Base-by-base conservation (phyloP, 2,329 filamentous ascomycete species). In the Pseudocercospora ulei region DNA sequence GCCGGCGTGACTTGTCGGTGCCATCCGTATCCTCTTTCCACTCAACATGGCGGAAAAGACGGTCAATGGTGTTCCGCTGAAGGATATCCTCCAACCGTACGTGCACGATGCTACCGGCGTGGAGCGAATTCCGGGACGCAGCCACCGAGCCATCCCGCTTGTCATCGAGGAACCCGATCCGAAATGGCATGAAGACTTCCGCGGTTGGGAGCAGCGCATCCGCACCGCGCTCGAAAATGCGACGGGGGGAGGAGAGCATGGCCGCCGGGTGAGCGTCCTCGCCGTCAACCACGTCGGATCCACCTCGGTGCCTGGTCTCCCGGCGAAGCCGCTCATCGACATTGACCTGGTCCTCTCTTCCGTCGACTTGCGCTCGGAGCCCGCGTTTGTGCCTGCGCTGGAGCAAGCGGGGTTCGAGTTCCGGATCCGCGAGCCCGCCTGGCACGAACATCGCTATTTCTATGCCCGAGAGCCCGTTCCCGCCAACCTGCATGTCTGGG, bases 251-350 rank as follows among this genome's bases (percentile, higher is more conserved):
- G 23, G 12, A 25, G 23, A 7, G 12, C 3, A 36, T 34, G 35
- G 6, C 9, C 25, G 1, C 7, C 34, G 19, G 27, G 39, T 48
- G 12, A 46, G 62, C 3, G 47, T 55, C 22, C 44, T 60, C n/a
- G 50, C 54, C 13, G 55, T 73, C 35, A 47, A 57, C 11, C 70
- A 73, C 49, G 59, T 66, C 19, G 71, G 71, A 16, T 72, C 68
- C 7, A 73, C 71, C 17, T 67, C 66, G 35, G 59, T 74, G 4
- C 66, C 67, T 0, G 57, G 55, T 5, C 61, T 74, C 3, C 59
- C 66, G 0, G 70, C 71, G 29, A 73, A 74, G 55, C 58, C 62
- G 18, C 56, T 72, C 30, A 68, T 74, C 30, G 71, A 74, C 50
- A 61, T 74, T 17, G 71, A 73, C 48, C 54, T 73, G 5, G 58